Evolutionary conservation across 1,139 yeast genomes (phyloP).

Genomic region (Magnusiomyces ingens): DNA sequence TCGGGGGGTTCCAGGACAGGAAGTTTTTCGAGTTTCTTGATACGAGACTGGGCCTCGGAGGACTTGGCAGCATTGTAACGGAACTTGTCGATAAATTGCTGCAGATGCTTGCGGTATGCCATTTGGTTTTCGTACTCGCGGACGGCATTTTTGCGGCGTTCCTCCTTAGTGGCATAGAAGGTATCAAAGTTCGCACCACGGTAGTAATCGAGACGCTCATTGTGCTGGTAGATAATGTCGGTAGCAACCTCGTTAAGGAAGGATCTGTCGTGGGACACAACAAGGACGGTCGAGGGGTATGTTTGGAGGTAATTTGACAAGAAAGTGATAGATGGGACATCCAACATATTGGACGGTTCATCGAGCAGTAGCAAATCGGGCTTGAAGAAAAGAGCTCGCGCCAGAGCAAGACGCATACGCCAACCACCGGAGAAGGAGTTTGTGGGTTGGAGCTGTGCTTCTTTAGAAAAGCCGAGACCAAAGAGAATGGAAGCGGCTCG

Average conservation of each 20-base stretch:
- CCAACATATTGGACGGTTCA: constrained; percentile 99
- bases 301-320: constrained; percentile 82
- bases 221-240: constrained; percentile 94
- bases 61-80: constrained; percentile 97
- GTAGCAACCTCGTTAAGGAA: constrained; percentile 97
- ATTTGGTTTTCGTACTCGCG: constrained; percentile 95
- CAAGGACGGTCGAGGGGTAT: constrained; percentile 86
- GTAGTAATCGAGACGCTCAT: constrained; percentile 92
- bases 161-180: constrained; percentile 90
- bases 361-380: constrained; percentile 89
- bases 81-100: constrained; percentile 89
- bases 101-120: constrained; percentile 92
- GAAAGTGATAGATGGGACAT: constrained; percentile 95
- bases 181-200: constrained; percentile 91
- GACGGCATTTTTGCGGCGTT: constrained; percentile 84
- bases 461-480: constrained; percentile 90
- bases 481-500: constrained; percentile 91
- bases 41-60: constrained; percentile 95
- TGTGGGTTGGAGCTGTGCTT: constrained; percentile 74
- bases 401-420: constrained; percentile 99
- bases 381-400: constrained; percentile 94
- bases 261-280: constrained; percentile 96
- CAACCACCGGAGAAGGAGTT: constrained; percentile 98
- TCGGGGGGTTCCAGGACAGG: constrained; percentile 93
- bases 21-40: constrained; percentile 87